A percentile compares a stretch with the other conserved stretches of the same genome.
Conservation (phyloP, 2,329 filamentous ascomycete species). For the Fusarium solani-melongenae region DNA sequence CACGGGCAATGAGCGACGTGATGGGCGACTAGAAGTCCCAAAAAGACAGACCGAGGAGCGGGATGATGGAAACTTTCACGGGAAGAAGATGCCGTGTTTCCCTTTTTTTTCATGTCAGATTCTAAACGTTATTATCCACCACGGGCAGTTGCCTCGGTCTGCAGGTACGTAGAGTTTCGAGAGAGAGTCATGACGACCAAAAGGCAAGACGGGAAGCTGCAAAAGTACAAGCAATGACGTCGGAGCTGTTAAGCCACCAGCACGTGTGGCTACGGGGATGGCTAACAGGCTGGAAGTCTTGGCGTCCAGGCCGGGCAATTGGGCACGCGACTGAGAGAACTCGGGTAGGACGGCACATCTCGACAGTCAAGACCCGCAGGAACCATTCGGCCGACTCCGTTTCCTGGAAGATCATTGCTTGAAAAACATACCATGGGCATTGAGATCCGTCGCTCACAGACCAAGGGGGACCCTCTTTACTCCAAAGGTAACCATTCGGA, state of each 20-base stretch:
- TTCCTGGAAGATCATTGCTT: conserved; percentile 23
- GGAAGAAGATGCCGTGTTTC: background rate
- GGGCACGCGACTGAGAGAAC: conserved; percentile 16
- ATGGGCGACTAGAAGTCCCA: background rate
- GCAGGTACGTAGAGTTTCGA: background rate
- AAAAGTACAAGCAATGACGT: conserved; percentile 10
- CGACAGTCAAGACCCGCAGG: conserved; percentile 21
- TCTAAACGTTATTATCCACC: background rate
- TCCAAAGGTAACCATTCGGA: conserved; percentile 5
- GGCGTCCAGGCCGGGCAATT: conserved; percentile 6
- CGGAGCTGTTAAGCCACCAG: conserved; percentile 4
- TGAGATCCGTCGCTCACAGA: background rate
- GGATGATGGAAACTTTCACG: background rate
- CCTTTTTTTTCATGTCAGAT: background rate
- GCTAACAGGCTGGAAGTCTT: background rate
- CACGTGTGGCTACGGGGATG: conserved; percentile 24
- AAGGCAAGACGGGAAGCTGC: background rate
- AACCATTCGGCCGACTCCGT: conserved; percentile 32
- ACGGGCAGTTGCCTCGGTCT: background rate
- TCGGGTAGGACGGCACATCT: conserved; percentile 41
- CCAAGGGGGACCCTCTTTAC: conserved; percentile 8
- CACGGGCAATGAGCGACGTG: background rate
- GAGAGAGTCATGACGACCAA: background rate
- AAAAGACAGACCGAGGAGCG: background rate
- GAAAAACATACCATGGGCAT: conserved; percentile 27